A percentile compares a stretch with the other conserved stretches of the same genome.
Evolutionary conservation across 495 filamentous ascomycete species (phyloP).

Genomic region (Oleoguttula mirabilis): DNA sequence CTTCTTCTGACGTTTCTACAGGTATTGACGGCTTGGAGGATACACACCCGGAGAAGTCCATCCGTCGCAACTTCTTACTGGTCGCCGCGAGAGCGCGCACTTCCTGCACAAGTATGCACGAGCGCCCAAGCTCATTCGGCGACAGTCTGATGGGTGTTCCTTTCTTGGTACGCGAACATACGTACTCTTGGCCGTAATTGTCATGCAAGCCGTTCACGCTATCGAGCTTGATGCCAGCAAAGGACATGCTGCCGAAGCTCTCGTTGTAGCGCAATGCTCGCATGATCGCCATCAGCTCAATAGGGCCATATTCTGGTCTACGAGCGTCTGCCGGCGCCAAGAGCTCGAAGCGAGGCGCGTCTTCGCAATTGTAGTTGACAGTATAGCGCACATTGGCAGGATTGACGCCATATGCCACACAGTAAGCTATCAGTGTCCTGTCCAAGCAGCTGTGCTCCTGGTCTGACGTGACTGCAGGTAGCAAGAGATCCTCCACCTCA

Average conservation of each 20-base stretch:
- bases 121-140: conserved; percentile 45
- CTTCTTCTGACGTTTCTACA: conserved; percentile 37
- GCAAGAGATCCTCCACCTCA: conserved; percentile 50
- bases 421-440: conserved; percentile 76
- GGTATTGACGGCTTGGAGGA: conserved; percentile 39
- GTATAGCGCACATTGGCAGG: conserved; percentile 45
- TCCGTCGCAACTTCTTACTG: conserved; percentile 45
- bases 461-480: conserved; percentile 44
- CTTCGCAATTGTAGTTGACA: conserved; percentile 63
- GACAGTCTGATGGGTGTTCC: conserved; percentile 45
- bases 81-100: conserved; percentile 58
- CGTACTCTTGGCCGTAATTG: conserved; percentile 48
- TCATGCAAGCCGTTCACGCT: conserved; percentile 50
- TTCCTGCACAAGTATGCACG: conserved; percentile 60
- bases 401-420: conserved; percentile 50
- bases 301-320: conserved; percentile 47
- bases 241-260: conserved; percentile 75
- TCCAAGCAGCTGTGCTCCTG: conserved; percentile 74
- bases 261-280: conserved; percentile 86
- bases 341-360: conserved; percentile 75
- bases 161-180: conserved; percentile 45
- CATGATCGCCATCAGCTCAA: conserved; percentile 77
- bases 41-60: conserved; percentile 52
- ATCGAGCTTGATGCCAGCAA: conserved; percentile 62
- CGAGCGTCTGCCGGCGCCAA: conserved; percentile 48